Conservation (phyloP, 441 rosid species). For the Gossypium trilobum region DNA sequence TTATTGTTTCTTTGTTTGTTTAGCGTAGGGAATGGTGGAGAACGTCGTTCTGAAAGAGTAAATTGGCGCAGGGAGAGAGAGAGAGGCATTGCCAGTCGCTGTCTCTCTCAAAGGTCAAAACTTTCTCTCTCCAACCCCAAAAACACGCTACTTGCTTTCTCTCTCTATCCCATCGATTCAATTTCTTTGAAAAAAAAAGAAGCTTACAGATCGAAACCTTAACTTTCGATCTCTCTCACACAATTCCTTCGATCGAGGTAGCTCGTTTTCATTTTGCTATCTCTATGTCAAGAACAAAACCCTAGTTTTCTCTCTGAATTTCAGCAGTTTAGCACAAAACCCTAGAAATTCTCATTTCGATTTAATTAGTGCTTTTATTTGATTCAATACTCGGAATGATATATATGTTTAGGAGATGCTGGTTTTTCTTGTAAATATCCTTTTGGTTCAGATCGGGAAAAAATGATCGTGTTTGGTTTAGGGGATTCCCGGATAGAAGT, state of each 20-base stretch:
- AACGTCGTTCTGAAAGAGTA: constrained; percentile 7
- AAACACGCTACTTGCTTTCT: neutral
- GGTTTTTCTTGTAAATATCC: constrained; percentile 15
- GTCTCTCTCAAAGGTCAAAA: neutral
- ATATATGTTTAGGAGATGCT: constrained; percentile 22
- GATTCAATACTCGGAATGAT: constrained; percentile 13
- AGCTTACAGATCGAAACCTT: constrained; percentile 29
- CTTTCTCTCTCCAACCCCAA: constrained; percentile 9
- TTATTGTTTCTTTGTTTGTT: neutral
- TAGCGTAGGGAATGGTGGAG: neutral
- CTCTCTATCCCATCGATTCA: constrained; percentile 22
- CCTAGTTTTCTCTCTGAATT: constrained; percentile 22
- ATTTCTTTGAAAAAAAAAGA: constrained; percentile 12
- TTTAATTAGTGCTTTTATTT: constrained; percentile 16
- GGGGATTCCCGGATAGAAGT: constrained; percentile 12
- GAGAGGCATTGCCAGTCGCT: too few relatives aligned
- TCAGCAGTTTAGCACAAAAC: constrained; percentile 18
- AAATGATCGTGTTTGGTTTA: constrained; percentile 12
- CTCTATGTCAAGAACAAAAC: constrained; percentile 19
- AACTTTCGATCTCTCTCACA: neutral
- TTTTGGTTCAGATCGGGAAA: constrained; percentile 19
- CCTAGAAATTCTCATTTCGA: constrained; percentile 23
- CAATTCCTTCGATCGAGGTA: neutral
- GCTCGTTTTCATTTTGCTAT: constrained; percentile 24
- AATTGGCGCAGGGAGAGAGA: too few relatives aligned